Conservation (phyloP, 202 grass and related monocot genomes). For the Bolboschoenoplectus hybrid region DNA sequence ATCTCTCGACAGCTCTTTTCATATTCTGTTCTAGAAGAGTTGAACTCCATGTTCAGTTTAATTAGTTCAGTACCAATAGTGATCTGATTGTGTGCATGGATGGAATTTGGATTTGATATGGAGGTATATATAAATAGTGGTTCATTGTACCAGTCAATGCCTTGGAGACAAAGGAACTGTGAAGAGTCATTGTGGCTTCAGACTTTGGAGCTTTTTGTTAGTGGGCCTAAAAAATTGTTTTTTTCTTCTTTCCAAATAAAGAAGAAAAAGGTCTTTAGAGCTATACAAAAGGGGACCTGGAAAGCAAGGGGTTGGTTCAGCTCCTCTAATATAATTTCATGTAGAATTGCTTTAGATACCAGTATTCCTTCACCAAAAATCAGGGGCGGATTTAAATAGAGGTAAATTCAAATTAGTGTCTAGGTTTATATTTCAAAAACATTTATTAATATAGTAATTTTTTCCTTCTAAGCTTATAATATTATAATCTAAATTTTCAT, state of each 20-base stretch:
- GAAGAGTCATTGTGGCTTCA: conserved; percentile 18
- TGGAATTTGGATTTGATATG: background rate
- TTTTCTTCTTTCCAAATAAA: conserved; percentile 18
- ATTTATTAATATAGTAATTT: no score
- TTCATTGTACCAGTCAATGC: conserved; percentile 34
- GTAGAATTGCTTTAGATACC: conserved; percentile 16
- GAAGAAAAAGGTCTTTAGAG: conserved; percentile 28
- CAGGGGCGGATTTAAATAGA: background rate
- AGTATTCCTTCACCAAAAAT: background rate
- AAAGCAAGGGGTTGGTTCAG: background rate
- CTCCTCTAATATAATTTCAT: conserved; percentile 16
- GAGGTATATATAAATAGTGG: background rate
- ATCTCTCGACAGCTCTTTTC: conserved; percentile 74
- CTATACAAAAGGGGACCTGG: conserved; percentile 29
- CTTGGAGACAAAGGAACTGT: conserved; percentile 37
- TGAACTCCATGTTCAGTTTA: conserved; percentile 28
- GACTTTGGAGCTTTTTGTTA: conserved; percentile 24
- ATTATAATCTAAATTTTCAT: no score
- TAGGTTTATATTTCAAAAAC: no score
- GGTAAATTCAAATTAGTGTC: no score
- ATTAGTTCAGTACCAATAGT: conserved; percentile 21
- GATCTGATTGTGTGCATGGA: background rate
- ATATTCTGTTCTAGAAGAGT: conserved; percentile 15
- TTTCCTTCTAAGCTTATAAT: no score
- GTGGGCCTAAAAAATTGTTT: conserved; percentile 5